Conservation (phyloP, 1,284 basidiomycete species). For the Amylostereum areolatum region DNA sequence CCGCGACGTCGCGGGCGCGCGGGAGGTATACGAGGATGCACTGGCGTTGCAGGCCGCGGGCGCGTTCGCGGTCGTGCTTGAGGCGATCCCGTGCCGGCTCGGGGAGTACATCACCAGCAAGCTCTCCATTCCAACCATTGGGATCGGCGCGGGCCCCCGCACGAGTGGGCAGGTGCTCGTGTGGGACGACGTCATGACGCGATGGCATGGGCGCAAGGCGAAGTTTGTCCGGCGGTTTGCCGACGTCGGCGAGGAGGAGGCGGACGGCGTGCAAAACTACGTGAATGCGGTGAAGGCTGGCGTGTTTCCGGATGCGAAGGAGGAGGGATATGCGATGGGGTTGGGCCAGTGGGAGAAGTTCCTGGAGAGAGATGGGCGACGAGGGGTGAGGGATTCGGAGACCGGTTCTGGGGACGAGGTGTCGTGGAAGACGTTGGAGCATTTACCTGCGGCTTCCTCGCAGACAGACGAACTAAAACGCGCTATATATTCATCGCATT, state of each 20-base stretch:
- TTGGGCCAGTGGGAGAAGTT: conserved; percentile 70
- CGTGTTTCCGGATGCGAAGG: conserved; percentile 64
- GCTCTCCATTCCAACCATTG: conserved; percentile 81
- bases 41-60: conserved; percentile 78
- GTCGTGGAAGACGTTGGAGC: no score
- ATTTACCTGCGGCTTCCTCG: no score
- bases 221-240: conserved; percentile 86
- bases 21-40: conserved; percentile 60
- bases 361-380: conserved; percentile 23
- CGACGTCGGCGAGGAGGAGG: conserved; percentile 57
- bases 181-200: conserved; percentile 85
- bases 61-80: conserved; percentile 83
- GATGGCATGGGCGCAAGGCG: conserved; percentile 72
- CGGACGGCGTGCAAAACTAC: conserved; percentile 66
- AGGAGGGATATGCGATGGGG: conserved; percentile 82
- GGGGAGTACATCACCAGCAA: conserved; percentile 67
- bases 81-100: conserved; percentile 83
- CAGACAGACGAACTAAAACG: no score
- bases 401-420: no score
- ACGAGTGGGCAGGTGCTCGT: conserved; percentile 95
- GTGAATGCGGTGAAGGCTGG: conserved; percentile 67
- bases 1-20: conserved; percentile 58
- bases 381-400: conserved; percentile 1
- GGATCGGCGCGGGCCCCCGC: conserved; percentile 87
- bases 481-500: no score